These are phyloP conservation scores for Lodderomyces parapsilosis DNA, from an alignment of 1,139 yeast species.

Conservation along the genomic window DNA sequence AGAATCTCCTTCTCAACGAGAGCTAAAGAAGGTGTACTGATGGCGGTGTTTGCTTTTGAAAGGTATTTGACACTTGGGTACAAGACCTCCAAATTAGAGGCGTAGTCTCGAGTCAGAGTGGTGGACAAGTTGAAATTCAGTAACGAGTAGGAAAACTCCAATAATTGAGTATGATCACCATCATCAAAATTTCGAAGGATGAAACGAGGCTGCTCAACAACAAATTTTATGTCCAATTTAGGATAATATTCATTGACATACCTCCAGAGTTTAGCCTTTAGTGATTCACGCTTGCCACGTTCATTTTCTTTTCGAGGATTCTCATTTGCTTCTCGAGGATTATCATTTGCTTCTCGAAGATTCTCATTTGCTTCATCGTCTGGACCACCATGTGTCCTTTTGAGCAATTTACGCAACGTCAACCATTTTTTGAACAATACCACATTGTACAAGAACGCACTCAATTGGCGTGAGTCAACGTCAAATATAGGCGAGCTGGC, in stretches of 20 bases:
- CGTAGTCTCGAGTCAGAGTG: conserved; percentile 34
- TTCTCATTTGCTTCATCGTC: background rate
- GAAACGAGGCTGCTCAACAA: conserved; percentile 44
- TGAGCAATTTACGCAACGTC: conserved; percentile 23
- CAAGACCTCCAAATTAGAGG: conserved; percentile 34
- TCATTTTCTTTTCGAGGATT: background rate
- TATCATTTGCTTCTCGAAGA: background rate
- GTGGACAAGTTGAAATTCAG: conserved; percentile 38
- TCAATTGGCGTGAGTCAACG: conserved; percentile 46
- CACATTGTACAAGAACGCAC: conserved; percentile 36
- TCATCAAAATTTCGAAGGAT: conserved; percentile 31
- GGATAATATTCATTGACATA: conserved; percentile 45
- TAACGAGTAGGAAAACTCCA: conserved; percentile 39
- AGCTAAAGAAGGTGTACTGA: conserved; percentile 14
- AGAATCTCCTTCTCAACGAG: conserved; percentile 24
- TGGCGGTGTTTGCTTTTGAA: conserved; percentile 20
- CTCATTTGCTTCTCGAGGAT: background rate
- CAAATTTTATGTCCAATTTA: conserved; percentile 36
- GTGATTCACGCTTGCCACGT: conserved; percentile 7
- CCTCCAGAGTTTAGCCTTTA: conserved; percentile 12
- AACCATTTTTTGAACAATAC: conserved; percentile 32
- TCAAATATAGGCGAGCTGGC: conserved; percentile 51
- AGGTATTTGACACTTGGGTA: conserved; percentile 34
- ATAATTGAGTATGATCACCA: conserved; percentile 24
- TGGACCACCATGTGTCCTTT: background rate